Evolutionary conservation across 495 filamentous ascomycete species (phyloP).

Genomic region (Aspergillus taichungensis): DNA sequence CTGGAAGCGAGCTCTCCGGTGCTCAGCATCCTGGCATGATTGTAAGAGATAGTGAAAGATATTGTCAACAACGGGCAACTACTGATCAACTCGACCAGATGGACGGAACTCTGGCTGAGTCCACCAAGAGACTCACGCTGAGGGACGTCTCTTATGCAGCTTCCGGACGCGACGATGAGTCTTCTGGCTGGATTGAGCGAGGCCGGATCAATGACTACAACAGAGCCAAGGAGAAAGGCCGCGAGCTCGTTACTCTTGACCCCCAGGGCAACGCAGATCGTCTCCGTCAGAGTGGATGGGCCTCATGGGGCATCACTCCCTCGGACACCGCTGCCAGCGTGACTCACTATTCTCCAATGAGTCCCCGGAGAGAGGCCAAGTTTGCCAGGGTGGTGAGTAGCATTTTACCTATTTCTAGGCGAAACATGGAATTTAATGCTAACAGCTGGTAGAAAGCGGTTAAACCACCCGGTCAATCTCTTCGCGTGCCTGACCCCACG

Average conservation of each 20-base stretch:
- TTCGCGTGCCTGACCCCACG: too few species aligned
- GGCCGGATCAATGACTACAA: background rate
- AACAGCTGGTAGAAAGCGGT: too few species aligned
- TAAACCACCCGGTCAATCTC: too few species aligned
- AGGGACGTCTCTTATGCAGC: background rate
- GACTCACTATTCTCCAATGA: background rate
- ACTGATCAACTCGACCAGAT: background rate
- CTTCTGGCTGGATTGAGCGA: slow-evolving; percentile 12
- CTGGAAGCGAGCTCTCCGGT: slow-evolving; percentile 4
- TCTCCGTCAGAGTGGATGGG: slow-evolving; percentile 7
- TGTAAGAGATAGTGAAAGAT: background rate
- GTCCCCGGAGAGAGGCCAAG: background rate
- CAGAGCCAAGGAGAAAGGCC: slow-evolving; percentile 1
- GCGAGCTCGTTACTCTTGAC: slow-evolving; percentile 10
- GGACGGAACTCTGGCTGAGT: background rate
- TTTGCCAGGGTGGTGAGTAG: too few species aligned
- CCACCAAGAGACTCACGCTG: background rate
- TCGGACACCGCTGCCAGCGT: background rate
- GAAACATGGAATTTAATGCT: too few species aligned
- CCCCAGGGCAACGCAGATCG: slow-evolving; percentile 8
- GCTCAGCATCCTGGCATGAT: background rate
- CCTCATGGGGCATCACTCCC: slow-evolving; percentile 3
- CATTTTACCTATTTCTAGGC: too few species aligned
- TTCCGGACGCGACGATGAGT: slow-evolving; percentile 1
- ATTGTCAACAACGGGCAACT: background rate